Base-by-base conservation (phyloP, 2,329 filamentous ascomycete species). In the Aspergillus sp. region DNA sequence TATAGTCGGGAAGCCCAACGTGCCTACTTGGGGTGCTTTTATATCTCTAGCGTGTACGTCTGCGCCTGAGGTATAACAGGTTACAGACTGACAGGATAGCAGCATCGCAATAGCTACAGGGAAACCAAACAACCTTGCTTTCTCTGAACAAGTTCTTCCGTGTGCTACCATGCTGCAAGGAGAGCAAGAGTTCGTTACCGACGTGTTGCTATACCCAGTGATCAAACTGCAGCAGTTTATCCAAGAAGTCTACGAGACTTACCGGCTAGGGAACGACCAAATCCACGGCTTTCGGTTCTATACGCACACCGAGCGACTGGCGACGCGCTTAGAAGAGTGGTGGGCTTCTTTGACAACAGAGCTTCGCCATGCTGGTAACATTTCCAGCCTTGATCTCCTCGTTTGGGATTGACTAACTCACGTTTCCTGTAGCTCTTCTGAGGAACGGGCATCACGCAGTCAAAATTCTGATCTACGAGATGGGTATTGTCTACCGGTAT, bases 11-110 rank as follows among this genome's bases (percentile, higher is more conserved):
- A 54, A 39, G 31, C 14, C 12, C 47, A 33, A 7, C 52, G 52
- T 9, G 43, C 52, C 5, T 54, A 39, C 39, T 24, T 54, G 5
- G 52, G 52, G 6, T 54, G 52, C 43, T 54, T 46, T 40, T 54
- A 54, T 27, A 35, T 54, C 4, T 54, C 52, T 3, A 54, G 52
- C 52, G 19, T 47, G 52, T 54, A 47, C 17, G 43, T 1, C 27
- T 9, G 1, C 6, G 23, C 27, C 4, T 31, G 27, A 9, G 3
- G 9, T 8, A 2, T 17, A 3, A 27, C n/a, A 12, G 2, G 21
- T 46, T 19, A 8, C 15, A 39, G 4, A 37, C 17, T 27, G 24
- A 52, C 24, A 11, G 2, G 1, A 3, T 27, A 17, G 19, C 19
- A 54, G 52, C 3, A 54, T 47, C 7, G 31, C 52, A 27, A 46